Conservation (phyloP, 768 basidiomycete genomes). For the Pleurotus tuoliensis region DNA sequence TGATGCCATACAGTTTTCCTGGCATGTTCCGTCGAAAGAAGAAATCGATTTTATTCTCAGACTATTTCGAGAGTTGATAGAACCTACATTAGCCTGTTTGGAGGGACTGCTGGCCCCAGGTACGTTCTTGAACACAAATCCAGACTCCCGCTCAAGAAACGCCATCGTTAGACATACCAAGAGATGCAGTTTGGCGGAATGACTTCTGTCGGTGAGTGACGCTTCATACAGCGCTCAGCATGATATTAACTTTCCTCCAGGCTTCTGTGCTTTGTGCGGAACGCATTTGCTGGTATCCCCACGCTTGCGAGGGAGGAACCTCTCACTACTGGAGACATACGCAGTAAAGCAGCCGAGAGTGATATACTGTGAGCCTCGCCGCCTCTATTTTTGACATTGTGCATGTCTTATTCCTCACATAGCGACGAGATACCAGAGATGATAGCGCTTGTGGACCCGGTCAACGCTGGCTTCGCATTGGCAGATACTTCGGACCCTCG, state of each 20-base stretch:
- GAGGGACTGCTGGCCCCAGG: conserved; percentile 54
- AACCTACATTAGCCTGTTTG: conserved; percentile 55
- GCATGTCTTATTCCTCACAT: conserved; percentile 1
- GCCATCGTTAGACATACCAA: conserved; percentile 30
- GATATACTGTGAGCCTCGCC: conserved; percentile 59
- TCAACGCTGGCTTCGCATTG: conserved; percentile 66
- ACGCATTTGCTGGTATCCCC: conserved; percentile 72
- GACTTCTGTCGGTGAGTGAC: conserved; percentile 72
- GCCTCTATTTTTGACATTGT: background rate
- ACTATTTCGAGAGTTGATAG: conserved; percentile 63
- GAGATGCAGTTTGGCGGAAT: conserved; percentile 72
- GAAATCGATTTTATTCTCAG: conserved; percentile 75
- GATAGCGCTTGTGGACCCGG: conserved; percentile 58
- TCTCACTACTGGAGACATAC: conserved; percentile 43
- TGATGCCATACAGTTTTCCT: conserved; percentile 46
- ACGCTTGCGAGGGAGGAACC: conserved; percentile 53
- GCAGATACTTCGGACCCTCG: conserved; percentile 61
- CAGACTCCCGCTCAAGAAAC: background rate
- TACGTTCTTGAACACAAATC: conserved; percentile 16
- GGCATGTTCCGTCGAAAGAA: conserved; percentile 70
- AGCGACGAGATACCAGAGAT: conserved; percentile 78
- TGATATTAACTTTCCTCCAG: conserved; percentile 25
- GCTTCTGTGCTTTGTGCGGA: conserved; percentile 67
- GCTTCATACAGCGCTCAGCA: background rate
- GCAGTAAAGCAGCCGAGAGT: conserved; percentile 40